Evolutionary conservation across 176 grass and related monocot species (phyloP).

Genomic region (Juncus inflexus): DNA sequence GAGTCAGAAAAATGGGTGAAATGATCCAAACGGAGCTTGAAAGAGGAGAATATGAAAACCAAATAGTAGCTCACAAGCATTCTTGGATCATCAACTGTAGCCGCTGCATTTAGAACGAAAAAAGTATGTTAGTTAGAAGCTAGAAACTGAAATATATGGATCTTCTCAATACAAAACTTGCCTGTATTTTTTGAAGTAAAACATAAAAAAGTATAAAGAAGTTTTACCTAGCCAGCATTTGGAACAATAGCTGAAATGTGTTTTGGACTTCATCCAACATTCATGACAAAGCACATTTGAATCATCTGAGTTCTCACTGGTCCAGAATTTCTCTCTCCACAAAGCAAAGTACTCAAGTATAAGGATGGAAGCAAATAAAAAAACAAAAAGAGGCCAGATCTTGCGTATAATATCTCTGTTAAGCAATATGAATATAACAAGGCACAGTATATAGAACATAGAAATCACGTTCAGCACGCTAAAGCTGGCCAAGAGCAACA

Average conservation of each 20-base stretch:
- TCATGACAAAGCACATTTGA: constrained; percentile 59
- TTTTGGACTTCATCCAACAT: constrained; percentile 77
- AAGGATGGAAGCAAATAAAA: constrained; percentile 73
- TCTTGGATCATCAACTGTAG: constrained; percentile 84
- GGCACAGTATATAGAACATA: constrained; percentile 85
- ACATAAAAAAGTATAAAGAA: constrained; percentile 10
- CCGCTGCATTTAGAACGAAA: constrained; percentile 45
- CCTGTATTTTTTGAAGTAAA: constrained; percentile 25
- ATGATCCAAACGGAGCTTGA: constrained; percentile 78
- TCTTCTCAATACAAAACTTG: not conserved
- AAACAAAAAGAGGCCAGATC: constrained; percentile 89
- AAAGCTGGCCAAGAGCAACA: constrained; percentile 93
- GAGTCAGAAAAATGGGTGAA: constrained; percentile 84
- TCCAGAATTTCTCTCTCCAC: constrained; percentile 66
- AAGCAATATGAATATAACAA: constrained; percentile 71
- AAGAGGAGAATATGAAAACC: constrained; percentile 92
- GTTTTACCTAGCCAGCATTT: constrained; percentile 86
- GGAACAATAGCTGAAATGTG: constrained; percentile 65
- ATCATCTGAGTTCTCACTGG: constrained; percentile 39
- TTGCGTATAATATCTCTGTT: constrained; percentile 79
- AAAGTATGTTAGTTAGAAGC: constrained; percentile 16
- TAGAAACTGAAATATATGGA: no score
- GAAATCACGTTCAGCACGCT: constrained; percentile 79
- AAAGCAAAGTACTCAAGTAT: constrained; percentile 82
- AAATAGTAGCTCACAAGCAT: constrained; percentile 86